Percentiles rank a stretch among this genome's conserved stretches.
phyloP scores from a whole-genome alignment of 164 flowering plant species.

The Piper betle region DNA sequence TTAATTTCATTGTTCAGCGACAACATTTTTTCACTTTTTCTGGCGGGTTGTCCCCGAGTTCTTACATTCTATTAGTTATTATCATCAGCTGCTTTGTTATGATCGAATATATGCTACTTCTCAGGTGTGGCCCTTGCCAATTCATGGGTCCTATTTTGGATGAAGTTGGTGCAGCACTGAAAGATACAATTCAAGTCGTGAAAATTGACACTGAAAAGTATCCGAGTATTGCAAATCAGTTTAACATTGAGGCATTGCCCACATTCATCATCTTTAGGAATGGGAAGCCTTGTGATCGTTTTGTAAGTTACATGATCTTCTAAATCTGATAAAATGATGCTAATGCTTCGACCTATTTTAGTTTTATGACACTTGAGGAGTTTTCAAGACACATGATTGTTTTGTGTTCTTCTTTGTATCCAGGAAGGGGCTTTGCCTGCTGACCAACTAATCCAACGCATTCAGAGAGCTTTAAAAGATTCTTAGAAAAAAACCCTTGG shows the following conservation, averaged over 20 bases:
- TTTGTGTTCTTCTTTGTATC: slow-evolving; percentile 2
- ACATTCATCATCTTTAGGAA: slow-evolving; percentile 83
- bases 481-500: slow-evolving; percentile 24
- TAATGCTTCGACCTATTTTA: background rate
- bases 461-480: slow-evolving; percentile 37
- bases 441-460: slow-evolving; percentile 49
- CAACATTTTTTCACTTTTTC: too few relatives aligned
- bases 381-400: background rate
- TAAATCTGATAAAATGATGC: background rate
- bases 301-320: slow-evolving; percentile 48
- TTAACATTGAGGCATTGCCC: slow-evolving; percentile 67
- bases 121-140: slow-evolving; percentile 99
- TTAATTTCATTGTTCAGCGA: too few relatives aligned
- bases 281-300: slow-evolving; percentile 71
- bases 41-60: too few relatives aligned
- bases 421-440: slow-evolving; percentile 86
- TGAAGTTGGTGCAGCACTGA: slow-evolving; percentile 44
- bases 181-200: slow-evolving; percentile 67
- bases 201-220: slow-evolving; percentile 94
- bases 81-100: too few relatives aligned
- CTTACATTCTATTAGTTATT: background rate
- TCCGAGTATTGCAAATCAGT: slow-evolving; percentile 62
- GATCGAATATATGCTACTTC: background rate
- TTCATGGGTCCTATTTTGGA: slow-evolving; percentile 76
- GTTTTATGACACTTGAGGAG: background rate